A percentile compares a stretch with the other conserved stretches of the same genome.
Evolutionary conservation across 192 early-diverging fungal species (phyloP).

Genomic region (Chytriomyces sp.): DNA sequence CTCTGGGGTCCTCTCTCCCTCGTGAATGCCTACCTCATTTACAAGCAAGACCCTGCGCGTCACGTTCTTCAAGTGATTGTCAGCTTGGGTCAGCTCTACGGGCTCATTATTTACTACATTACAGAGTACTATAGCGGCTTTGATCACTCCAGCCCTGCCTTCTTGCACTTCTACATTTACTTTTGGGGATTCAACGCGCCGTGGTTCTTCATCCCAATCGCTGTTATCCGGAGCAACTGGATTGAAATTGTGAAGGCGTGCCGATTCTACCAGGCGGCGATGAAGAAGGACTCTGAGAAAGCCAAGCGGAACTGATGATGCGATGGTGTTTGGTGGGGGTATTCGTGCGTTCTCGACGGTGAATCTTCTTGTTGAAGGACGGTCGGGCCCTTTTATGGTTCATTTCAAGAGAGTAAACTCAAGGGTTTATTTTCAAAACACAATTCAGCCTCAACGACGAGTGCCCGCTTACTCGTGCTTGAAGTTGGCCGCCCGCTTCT

Average conservation of each 20-base stretch:
- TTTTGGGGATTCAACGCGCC: constrained; percentile 80
- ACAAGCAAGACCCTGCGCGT: constrained; percentile 33
- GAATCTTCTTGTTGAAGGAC: too few relatives aligned
- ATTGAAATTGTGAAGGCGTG: constrained; percentile 34
- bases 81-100: constrained; percentile 73
- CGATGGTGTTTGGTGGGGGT: neutral
- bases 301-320: neutral
- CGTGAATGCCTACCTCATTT: constrained; percentile 40
- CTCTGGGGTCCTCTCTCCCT: constrained; percentile 52
- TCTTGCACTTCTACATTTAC: constrained; percentile 89
- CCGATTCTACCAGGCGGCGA: neutral
- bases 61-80: constrained; percentile 59
- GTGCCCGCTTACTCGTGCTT: constrained; percentile 68
- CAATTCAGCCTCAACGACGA: neutral
- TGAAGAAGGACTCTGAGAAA: neutral
- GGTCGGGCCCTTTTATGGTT: too few relatives aligned
- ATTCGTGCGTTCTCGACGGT: neutral
- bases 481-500: constrained; percentile 89
- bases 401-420: too few relatives aligned
- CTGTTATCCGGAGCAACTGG: constrained; percentile 43
- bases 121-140: constrained; percentile 59
- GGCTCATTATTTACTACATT: constrained; percentile 79
- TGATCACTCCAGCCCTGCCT: constrained; percentile 69
- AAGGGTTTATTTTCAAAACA: neutral
- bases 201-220: constrained; percentile 78